phyloP scores from a whole-genome alignment of 2,329 filamentous ascomycete species.

The Beauveria sp. region DNA sequence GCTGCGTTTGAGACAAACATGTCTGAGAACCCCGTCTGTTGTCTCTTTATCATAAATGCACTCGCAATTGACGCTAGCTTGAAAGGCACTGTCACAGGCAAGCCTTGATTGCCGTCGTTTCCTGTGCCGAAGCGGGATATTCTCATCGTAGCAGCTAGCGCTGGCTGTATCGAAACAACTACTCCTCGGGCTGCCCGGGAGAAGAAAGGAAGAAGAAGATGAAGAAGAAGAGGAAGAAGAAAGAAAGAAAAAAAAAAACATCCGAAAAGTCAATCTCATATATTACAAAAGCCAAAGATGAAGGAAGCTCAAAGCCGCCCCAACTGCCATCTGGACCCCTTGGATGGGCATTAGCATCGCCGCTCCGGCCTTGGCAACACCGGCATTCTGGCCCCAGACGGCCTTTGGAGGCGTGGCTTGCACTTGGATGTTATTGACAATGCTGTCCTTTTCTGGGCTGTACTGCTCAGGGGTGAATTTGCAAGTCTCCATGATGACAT shows the following conservation, averaged over 20 bases:
- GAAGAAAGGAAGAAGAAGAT: neutral
- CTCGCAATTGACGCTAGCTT: no score
- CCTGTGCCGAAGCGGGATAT: no score
- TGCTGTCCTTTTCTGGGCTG: constrained; percentile 22
- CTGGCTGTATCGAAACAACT: no score
- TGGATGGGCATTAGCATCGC: neutral
- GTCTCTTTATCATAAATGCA: neutral
- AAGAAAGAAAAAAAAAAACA: neutral
- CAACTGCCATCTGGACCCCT: neutral
- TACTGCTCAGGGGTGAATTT: constrained; percentile 26
- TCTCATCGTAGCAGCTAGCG: no score
- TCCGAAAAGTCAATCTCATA: neutral
- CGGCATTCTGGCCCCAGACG: constrained; percentile 14
- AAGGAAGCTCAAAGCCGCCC: neutral
- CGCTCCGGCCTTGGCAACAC: neutral
- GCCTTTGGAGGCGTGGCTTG: constrained; percentile 23
- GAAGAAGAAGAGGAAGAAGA: neutral
- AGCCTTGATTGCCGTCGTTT: no score
- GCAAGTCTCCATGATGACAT: constrained; percentile 29
- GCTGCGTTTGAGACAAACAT: neutral
- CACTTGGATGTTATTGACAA: constrained; percentile 27
- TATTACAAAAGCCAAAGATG: neutral
- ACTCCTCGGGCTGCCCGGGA: no score
- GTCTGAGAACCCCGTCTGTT: neutral
- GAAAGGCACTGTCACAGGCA: no score